Evolutionary conservation across 495 filamentous ascomycete species (phyloP).

Genomic region (Alectoria sarmentosa): DNA sequence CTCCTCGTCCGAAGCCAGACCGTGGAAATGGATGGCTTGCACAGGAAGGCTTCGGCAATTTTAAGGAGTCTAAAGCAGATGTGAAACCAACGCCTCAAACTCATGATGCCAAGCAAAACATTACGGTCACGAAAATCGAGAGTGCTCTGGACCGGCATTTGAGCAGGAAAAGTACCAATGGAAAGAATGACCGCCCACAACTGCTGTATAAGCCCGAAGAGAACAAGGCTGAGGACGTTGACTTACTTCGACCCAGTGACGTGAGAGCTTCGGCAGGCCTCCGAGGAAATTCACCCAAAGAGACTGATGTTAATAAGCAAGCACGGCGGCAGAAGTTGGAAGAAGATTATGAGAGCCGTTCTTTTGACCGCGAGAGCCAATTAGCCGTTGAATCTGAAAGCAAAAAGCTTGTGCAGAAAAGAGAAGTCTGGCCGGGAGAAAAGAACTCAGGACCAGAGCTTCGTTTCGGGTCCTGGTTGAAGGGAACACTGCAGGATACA

Average conservation of each 20-base stretch:
- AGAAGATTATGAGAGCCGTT: slow-evolving; percentile 24
- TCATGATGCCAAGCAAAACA: background rate
- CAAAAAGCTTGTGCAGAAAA: slow-evolving; percentile 8
- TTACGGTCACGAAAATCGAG: slow-evolving; percentile 18
- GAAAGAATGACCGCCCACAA: background rate
- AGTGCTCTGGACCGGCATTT: slow-evolving; percentile 25
- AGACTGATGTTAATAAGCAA: slow-evolving; percentile 28
- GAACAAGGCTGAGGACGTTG: slow-evolving; percentile 35
- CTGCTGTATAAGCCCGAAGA: slow-evolving; percentile 20
- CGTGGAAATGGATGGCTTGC: slow-evolving; percentile 20
- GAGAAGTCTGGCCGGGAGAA: background rate
- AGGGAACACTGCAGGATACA: background rate
- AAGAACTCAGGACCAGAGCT: background rate
- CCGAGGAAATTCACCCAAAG: slow-evolving; percentile 25
- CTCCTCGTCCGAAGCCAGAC: background rate
- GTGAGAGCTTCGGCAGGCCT: slow-evolving; percentile 40
- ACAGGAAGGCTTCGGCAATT: slow-evolving; percentile 26
- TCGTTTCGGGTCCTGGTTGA: background rate
- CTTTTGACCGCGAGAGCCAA: slow-evolving; percentile 11
- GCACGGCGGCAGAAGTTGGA: slow-evolving; percentile 31
- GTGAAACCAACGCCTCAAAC: background rate
- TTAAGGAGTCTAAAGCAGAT: background rate
- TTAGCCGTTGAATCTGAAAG: slow-evolving; percentile 23
- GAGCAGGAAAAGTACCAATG: slow-evolving; percentile 16
- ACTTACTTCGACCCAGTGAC: slow-evolving; percentile 41